Evolutionary conservation across 73 alveolate genomes (phyloP), one percentile per base, ranked within the genome.

Genomic region (Diophrys appendiculata): DNA sequence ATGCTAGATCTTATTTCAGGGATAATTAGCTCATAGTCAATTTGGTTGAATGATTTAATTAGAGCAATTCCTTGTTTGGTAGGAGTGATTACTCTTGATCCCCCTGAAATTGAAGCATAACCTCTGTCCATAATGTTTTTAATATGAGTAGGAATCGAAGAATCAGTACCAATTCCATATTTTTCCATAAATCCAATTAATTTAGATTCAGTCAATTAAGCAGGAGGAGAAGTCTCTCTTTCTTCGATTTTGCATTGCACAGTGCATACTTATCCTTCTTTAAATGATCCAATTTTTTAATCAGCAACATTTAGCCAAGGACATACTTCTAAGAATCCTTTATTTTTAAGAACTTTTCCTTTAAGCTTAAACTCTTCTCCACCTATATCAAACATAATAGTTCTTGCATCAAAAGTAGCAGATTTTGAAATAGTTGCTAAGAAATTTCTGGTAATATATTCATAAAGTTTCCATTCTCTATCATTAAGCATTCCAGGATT

Each of bases 151-250:
- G 99, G 98, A 98, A 98, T 98, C 52, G 99, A 97, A 26, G 99
- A 99, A 89, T 98, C 99, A 5, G 99, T 98, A 25, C 99, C 99
- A 27, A 98, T 98, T 52, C 98, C 98, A 90, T 97, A 83, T 77
- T 92, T 91, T 88, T 98, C 99, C 99, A 98, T 98, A 68, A 92
- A 89, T 3, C 97, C 80, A 1, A 98, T 96, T 34, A 98, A 88
- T 69, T 98, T 98, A 33, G 99, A 88, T 78, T 98, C 99, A 2
- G 99, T 97, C 67, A 98, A 74, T 89, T 94, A 94, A 33, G 95
- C 98, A 1, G 99, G 99, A 8, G 99, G 97, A 30, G 93, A 75
- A 0, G 99, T 98, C 93, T 96, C 92, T 54, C 79, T 83, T 35
- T 73, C 84, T 70, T 1, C 33, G 29, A 43, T 43, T 65, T 75